Evolutionary conservation across 176 grass and related monocot genomes (phyloP), one percentile per base, ranked within the genome.

Genomic region (Chrysopogon serrulatus): DNA sequence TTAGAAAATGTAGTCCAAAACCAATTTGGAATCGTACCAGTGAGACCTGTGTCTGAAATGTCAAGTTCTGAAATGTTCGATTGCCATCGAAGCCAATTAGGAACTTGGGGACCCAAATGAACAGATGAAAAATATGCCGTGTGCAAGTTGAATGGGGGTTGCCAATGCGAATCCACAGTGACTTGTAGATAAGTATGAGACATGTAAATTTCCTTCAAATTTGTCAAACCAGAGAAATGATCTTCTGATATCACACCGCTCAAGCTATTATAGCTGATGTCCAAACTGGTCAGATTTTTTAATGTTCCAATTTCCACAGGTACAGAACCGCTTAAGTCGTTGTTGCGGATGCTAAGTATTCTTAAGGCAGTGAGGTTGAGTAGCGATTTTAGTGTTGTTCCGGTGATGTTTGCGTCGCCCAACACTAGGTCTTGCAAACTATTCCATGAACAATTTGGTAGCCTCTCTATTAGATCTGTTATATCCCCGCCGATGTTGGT

Each of bases 311-410:
- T 68, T 19, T 68, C 65, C 34, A 68, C 9, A n/a, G 65, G 34
- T 19, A 39, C 65, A n/a, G 34, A 39, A n/a, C 65, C 65, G 8
- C 65, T 68, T 19, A 68, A 68, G 9, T n/a, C 9, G 19, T 67
- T 37, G 7, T 23, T 0, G 2, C 0, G 0, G 8, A 66, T 66
- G 1, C 0, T 0, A 66, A 35, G 63, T 0, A 2, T 0, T 4
- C 32, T 66, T 36, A 36, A 10, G 64, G 64, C 0, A 37, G 65
- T 68, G 33, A 68, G 65, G 18, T 68, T 68, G 1, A 68, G 65
- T 19, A 68, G 1, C 8, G 17, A 11, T 37, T 68, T 66, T 5
- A 68, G 5, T 23, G 65, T 37, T 17, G 65, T 34, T 2, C 65
- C 33, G 37, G 65, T 21, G 65, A 68, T 37, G 33, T 68, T 37